Evolutionary conservation across 805 yeast species (phyloP), one percentile per base, ranked within the genome.

Genomic region (Ogataea naganishii): DNA sequence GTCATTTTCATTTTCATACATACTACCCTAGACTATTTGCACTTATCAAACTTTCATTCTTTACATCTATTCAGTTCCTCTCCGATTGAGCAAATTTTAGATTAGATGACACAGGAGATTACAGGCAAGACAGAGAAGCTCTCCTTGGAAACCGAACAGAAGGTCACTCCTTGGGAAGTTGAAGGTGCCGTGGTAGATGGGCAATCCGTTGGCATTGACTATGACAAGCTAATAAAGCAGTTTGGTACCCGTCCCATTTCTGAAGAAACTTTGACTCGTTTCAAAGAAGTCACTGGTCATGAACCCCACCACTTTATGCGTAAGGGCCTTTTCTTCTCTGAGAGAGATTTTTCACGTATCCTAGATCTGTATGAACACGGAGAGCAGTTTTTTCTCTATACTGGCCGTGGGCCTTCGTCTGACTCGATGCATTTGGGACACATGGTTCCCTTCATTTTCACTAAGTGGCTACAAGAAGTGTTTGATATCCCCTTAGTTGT

Each of bases 151-250:
- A 39, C 44, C 3, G 76, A 66, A 34, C 88, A 79, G 51, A 66
- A 62, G 20, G 67, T 81, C 36, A 92, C 98, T 1, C 98, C 98
- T 28, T 92, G 98, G 98, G 98, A 92, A 54, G 98, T 92, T 18
- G 95, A 83, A 58, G 98, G 97, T 35, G 97, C 96, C 3, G 94
- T 89, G 27, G 96, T 85, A 34, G 94, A 88, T 46, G 98, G 98
- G 32, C 66, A 79, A 45, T 73, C 81, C n/a, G 88, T 81, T 54
- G 86, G 75, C 17, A 88, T 92, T 43, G 95, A 92, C 61, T 92
- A 92, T 53, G 89, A 84, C 35, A 85, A 85, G 59, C 66, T 92
- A 42, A 81, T 85, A 46, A 64, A 65, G 39, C 83, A 82, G 51
- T 92, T 92, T 47, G 98, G 98, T 45, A 86, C 97, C 21, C 74